Conservation (phyloP, 2,329 filamentous ascomycete species). For the Alternaria atra region DNA sequence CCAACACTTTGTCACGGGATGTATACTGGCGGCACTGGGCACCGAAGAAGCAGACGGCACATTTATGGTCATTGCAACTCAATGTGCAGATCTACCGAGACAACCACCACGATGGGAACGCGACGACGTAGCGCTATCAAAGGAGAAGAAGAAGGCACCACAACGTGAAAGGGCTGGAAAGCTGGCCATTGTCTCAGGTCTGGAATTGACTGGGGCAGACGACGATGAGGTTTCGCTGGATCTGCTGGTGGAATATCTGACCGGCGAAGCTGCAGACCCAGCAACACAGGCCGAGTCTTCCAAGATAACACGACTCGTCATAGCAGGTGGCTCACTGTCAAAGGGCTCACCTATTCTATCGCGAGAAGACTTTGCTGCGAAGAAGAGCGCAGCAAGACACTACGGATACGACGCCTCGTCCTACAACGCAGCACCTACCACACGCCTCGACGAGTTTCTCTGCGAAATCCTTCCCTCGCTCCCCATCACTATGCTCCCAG, state of each 20-base stretch:
- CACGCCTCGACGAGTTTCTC: slow-evolving; percentile 84
- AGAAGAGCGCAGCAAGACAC: slow-evolving; percentile 72
- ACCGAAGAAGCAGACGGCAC: slow-evolving; percentile 93
- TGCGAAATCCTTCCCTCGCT: slow-evolving; percentile 82
- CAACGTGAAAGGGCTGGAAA: slow-evolving; percentile 66
- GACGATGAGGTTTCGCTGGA: slow-evolving; percentile 79
- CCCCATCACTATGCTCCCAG: slow-evolving; percentile 88
- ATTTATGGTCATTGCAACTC: slow-evolving; percentile 89
- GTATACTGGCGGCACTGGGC: slow-evolving; percentile 91
- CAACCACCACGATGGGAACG: slow-evolving; percentile 84
- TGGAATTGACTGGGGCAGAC: slow-evolving; percentile 80
- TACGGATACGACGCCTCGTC: slow-evolving; percentile 92
- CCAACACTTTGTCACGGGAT: slow-evolving; percentile 84
- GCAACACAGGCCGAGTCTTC: slow-evolving; percentile 67
- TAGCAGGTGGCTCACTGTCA: slow-evolving; percentile 87
- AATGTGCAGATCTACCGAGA: slow-evolving; percentile 83
- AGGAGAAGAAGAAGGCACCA: slow-evolving; percentile 48
- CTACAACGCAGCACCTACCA: slow-evolving; percentile 87
- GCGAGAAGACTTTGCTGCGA: slow-evolving; percentile 55
- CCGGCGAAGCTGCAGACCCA: slow-evolving; percentile 78
- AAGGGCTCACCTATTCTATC: slow-evolving; percentile 58
- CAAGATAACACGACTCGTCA: slow-evolving; percentile 82
- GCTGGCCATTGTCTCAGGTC: slow-evolving; percentile 87
- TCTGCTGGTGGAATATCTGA: slow-evolving; percentile 84
- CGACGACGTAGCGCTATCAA: slow-evolving; percentile 58